phyloP scores from a whole-genome alignment of 2,329 filamentous ascomycete genomes.

The Zasmidium angulare region DNA sequence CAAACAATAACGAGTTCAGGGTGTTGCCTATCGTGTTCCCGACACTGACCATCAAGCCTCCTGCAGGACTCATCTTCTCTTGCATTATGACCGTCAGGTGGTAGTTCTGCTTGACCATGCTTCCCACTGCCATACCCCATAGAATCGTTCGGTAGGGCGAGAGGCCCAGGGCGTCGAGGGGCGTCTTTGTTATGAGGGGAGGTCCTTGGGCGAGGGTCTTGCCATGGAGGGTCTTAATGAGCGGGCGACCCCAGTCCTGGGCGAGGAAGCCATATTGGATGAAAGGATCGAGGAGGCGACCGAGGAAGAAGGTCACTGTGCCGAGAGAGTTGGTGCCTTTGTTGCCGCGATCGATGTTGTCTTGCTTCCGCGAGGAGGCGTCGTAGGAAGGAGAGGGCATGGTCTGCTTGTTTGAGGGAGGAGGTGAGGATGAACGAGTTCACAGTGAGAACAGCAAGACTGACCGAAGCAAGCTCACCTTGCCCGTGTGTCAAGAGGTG shows the following conservation, averaged over 20 bases:
- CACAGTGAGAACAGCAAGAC: background rate
- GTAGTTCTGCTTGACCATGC: slow-evolving; percentile 57
- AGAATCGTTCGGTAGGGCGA: slow-evolving; percentile 54
- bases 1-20: slow-evolving; percentile 56
- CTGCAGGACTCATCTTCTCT: slow-evolving; percentile 50
- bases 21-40: slow-evolving; percentile 59
- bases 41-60: slow-evolving; percentile 45
- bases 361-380: slow-evolving; percentile 12
- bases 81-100: slow-evolving; percentile 50
- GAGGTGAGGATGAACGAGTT: too few relatives aligned
- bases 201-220: slow-evolving; percentile 44
- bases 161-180: slow-evolving; percentile 45
- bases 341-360: slow-evolving; percentile 41
- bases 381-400: slow-evolving; percentile 13
- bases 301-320: slow-evolving; percentile 43
- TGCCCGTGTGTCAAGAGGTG: background rate
- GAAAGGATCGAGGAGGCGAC: slow-evolving; percentile 48
- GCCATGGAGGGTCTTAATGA: slow-evolving; percentile 51
- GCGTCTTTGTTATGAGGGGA: slow-evolving; percentile 40
- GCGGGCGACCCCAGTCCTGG: slow-evolving; percentile 39
- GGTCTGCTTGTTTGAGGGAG: too few relatives aligned
- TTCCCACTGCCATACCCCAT: slow-evolving; percentile 54
- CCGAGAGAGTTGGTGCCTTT: slow-evolving; percentile 42
- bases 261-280: slow-evolving; percentile 53
- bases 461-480: background rate